phyloP scores from a whole-genome alignment of 2,329 filamentous ascomycete genomes.

The Knufia petricola region DNA sequence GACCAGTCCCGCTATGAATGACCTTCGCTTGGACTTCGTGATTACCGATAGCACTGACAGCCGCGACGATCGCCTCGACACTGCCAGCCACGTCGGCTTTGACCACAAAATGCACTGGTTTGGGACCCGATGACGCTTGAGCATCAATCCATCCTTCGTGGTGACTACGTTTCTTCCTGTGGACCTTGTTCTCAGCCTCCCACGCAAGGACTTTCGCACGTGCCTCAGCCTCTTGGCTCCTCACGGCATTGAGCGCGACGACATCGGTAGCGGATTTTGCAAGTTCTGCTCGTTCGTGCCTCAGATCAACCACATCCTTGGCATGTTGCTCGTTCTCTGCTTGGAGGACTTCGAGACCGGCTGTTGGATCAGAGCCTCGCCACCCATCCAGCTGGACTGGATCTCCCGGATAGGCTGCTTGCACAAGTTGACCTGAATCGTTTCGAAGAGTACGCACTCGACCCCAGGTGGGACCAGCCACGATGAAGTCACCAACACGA shows the following conservation, averaged over 20 bases:
- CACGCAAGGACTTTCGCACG: slow-evolving; percentile 33
- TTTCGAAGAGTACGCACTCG: slow-evolving; percentile 76
- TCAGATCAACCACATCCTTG: slow-evolving; percentile 66
- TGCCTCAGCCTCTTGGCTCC: slow-evolving; percentile 51
- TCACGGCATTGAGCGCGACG: slow-evolving; percentile 64
- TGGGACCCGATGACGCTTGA: slow-evolving; percentile 29
- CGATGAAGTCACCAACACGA: slow-evolving; percentile 67
- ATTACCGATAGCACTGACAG: slow-evolving; percentile 69
- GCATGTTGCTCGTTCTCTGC: slow-evolving; percentile 69
- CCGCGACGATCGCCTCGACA: slow-evolving; percentile 76
- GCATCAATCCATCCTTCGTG: slow-evolving; percentile 26
- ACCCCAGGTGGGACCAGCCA: slow-evolving; percentile 81
- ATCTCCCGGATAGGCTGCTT: slow-evolving; percentile 72
- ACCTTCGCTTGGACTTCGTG: slow-evolving; percentile 71
- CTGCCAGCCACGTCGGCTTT: slow-evolving; percentile 92
- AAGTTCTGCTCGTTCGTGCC: slow-evolving; percentile 61
- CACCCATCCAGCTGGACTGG: slow-evolving; percentile 94
- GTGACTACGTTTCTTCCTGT: slow-evolving; percentile 13
- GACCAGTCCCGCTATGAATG: slow-evolving; percentile 66
- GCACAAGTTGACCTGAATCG: slow-evolving; percentile 64
- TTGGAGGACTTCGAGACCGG: slow-evolving; percentile 81
- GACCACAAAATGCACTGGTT: slow-evolving; percentile 67
- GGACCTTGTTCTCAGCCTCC: slow-evolving; percentile 27
- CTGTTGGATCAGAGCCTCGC: slow-evolving; percentile 66
- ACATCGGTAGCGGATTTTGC: slow-evolving; percentile 58